phyloP scores from a whole-genome alignment of 1,139 yeast species.

The Hemisphaericaspora xylofermentans region DNA sequence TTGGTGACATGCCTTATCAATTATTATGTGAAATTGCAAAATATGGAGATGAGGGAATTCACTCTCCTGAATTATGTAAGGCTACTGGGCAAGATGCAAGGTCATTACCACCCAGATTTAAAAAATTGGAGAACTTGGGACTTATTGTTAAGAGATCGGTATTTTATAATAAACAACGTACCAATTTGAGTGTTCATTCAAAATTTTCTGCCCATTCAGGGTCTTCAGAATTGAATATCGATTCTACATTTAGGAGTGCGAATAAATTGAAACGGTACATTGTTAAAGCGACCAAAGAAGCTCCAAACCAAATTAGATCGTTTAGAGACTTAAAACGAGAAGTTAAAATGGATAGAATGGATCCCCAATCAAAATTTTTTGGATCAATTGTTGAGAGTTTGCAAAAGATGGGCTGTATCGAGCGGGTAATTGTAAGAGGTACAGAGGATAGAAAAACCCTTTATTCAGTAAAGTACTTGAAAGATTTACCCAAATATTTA shows the following conservation, averaged over 20 bases:
- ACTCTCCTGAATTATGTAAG: slow-evolving; percentile 54
- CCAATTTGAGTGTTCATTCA: slow-evolving; percentile 47
- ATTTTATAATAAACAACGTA: slow-evolving; percentile 48
- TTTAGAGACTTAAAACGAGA: slow-evolving; percentile 64
- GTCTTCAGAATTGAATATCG: slow-evolving; percentile 20
- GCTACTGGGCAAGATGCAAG: slow-evolving; percentile 70
- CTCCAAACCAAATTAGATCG: slow-evolving; percentile 69
- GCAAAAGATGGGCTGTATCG: slow-evolving; percentile 52
- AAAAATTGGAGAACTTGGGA: slow-evolving; percentile 49
- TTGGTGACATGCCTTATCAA: slow-evolving; percentile 46
- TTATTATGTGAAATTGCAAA: slow-evolving; percentile 52
- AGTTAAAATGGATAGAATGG: slow-evolving; percentile 50
- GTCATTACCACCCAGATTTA: slow-evolving; percentile 62
- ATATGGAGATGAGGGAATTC: slow-evolving; percentile 54
- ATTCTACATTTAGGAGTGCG: slow-evolving; percentile 33
- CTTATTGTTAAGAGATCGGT: slow-evolving; percentile 43
- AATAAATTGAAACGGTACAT: slow-evolving; percentile 35
- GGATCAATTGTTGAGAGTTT: slow-evolving; percentile 52
- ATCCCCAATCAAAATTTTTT: slow-evolving; percentile 48
- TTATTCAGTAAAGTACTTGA: slow-evolving; percentile 60
- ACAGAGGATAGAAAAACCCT: slow-evolving; percentile 47
- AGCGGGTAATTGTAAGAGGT: slow-evolving; percentile 56
- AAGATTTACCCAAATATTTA: slow-evolving; percentile 46
- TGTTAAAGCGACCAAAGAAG: slow-evolving; percentile 55
- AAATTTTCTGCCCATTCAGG: slow-evolving; percentile 34